Evolutionary conservation across 495 filamentous ascomycete genomes (phyloP).

Genomic region (Talaromyces thailandensis): DNA sequence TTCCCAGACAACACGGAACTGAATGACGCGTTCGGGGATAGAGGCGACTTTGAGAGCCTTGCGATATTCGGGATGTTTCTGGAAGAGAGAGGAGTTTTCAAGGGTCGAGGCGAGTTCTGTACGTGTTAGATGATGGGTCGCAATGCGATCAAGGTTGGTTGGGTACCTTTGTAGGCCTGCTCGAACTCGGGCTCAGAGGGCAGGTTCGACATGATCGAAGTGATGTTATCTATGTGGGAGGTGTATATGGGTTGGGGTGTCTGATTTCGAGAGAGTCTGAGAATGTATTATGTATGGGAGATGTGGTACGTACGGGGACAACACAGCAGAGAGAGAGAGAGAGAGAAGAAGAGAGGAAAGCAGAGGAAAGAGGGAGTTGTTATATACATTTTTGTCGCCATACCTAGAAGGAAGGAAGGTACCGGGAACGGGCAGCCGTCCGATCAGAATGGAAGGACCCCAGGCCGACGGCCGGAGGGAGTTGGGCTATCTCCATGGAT

Average conservation of each 20-base stretch:
- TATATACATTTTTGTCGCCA: neutral
- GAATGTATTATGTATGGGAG: neutral
- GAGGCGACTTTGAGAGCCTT: slow-evolving; percentile 81
- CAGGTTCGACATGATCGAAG: slow-evolving; percentile 66
- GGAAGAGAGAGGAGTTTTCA: slow-evolving; percentile 86
- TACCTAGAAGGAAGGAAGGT: neutral
- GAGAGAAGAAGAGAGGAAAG: neutral
- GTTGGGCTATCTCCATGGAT: neutral
- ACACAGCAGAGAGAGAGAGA: neutral
- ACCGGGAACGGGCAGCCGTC: neutral
- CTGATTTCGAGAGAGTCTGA: neutral
- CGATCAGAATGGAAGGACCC: neutral
- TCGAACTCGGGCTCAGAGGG: slow-evolving; percentile 92
- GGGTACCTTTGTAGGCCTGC: slow-evolving; percentile 92
- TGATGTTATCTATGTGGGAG: neutral
- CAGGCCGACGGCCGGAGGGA: neutral
- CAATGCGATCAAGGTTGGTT: neutral
- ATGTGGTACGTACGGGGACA: neutral
- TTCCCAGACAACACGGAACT: slow-evolving; percentile 97
- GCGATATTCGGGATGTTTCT: slow-evolving; percentile 88
- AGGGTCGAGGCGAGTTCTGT: slow-evolving; percentile 89
- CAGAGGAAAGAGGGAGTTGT: neutral
- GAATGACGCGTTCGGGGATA: slow-evolving; percentile 90
- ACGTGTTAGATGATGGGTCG: neutral
- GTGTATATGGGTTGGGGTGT: neutral